phyloP scores from a whole-genome alignment of 192 early-diverging fungal genomes.

The Umbelopsis vinacea region DNA sequence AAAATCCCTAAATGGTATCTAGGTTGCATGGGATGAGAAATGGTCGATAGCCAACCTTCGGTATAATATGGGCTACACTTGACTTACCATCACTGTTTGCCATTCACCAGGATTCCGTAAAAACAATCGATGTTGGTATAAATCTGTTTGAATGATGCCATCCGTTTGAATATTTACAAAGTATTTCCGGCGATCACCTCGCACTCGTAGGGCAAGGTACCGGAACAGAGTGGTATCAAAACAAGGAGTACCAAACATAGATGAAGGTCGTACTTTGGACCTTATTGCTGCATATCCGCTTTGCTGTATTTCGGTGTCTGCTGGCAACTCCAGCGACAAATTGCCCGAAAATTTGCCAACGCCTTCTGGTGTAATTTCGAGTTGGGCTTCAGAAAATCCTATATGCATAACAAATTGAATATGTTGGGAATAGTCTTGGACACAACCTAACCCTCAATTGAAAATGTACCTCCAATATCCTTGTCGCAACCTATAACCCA shows the following conservation, averaged over 20 bases:
- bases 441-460: no score
- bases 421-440: not conserved
- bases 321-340: slow-evolving; percentile 79
- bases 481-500: slow-evolving; percentile 90
- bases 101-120: slow-evolving; percentile 87
- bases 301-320: slow-evolving; percentile 67
- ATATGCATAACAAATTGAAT: slow-evolving; percentile 20
- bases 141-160: slow-evolving; percentile 77
- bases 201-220: slow-evolving; percentile 80
- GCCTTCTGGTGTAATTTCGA: slow-evolving; percentile 68
- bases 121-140: slow-evolving; percentile 94
- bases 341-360: slow-evolving; percentile 80
- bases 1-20: slow-evolving; percentile 95
- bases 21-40: not conserved
- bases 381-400: slow-evolving; percentile 75
- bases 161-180: slow-evolving; percentile 95
- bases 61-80: not conserved
- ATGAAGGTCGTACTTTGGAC: slow-evolving; percentile 69
- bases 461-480: slow-evolving; percentile 76
- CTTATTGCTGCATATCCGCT: slow-evolving; percentile 94
- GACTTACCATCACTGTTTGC: slow-evolving; percentile 84
- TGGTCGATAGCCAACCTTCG: not conserved
- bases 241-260: slow-evolving; percentile 74
- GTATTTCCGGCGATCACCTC: slow-evolving; percentile 85
- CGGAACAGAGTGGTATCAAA: slow-evolving; percentile 88